Evolutionary conservation across 129 eudicot genomes (phyloP).

Genomic region (Erigeron canadensis): DNA sequence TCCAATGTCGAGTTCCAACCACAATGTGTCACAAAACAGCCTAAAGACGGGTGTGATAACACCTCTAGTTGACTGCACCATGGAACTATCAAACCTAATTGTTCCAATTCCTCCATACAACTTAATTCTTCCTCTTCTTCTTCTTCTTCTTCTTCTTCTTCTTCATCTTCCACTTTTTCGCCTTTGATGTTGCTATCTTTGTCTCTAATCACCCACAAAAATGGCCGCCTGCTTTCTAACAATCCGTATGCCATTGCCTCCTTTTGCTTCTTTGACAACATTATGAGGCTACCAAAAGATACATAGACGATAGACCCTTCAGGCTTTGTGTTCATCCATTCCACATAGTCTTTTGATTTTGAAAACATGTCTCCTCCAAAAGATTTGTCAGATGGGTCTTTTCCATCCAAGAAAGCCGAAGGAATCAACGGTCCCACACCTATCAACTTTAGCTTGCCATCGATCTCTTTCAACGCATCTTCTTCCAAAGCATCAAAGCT

Average conservation of each 20-base stretch:
- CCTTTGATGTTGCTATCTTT: background rate
- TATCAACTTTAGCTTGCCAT: constrained; percentile 22
- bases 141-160: constrained; percentile 12
- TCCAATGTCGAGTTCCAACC: constrained; percentile 47
- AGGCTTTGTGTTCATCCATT: constrained; percentile 32
- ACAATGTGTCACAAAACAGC: constrained; percentile 43
- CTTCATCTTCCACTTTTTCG: background rate
- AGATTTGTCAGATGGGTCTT: background rate
- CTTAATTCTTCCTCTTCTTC: constrained; percentile 20
- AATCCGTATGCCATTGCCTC: constrained; percentile 29
- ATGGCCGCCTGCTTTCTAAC: constrained; percentile 16
- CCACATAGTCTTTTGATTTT: constrained; percentile 2
- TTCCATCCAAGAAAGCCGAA: constrained; percentile 27
- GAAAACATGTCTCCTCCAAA: constrained; percentile 21
- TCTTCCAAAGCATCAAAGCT: constrained; percentile 33
- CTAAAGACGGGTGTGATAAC: constrained; percentile 36
- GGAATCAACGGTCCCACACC: constrained; percentile 42
- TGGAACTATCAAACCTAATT: constrained; percentile 38
- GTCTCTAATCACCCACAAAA: constrained; percentile 31
- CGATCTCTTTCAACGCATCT: constrained; percentile 23
- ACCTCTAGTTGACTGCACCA: constrained; percentile 44
- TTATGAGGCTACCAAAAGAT: constrained; percentile 27
- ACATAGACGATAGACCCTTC: constrained; percentile 21
- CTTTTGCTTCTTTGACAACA: constrained; percentile 24
- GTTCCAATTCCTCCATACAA: constrained; percentile 30